Evolutionary conservation across 2,329 filamentous ascomycete species (phyloP).

Genomic region (Endothia cerciana): DNA sequence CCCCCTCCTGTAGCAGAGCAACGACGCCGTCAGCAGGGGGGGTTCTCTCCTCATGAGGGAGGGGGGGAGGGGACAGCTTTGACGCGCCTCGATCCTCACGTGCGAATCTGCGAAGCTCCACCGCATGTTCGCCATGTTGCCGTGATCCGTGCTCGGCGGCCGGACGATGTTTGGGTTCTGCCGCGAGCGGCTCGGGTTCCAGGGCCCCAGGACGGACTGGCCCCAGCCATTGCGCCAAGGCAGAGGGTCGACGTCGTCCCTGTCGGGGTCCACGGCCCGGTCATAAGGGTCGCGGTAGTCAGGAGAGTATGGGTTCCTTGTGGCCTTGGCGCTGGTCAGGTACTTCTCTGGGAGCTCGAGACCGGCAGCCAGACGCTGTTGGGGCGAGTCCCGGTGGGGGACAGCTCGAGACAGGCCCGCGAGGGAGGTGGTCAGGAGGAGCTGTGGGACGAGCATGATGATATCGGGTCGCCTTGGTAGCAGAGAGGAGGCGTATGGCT

Average conservation of each 20-base stretch:
- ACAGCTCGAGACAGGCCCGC: slow-evolving; percentile 33
- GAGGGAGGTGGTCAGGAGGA: slow-evolving; percentile 32
- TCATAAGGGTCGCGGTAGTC: slow-evolving; percentile 65
- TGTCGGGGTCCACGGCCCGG: slow-evolving; percentile 62
- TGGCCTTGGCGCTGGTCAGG: slow-evolving; percentile 37
- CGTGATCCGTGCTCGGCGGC: slow-evolving; percentile 74
- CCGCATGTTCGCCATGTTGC: slow-evolving; percentile 70
- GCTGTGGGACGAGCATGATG: slow-evolving; percentile 21
- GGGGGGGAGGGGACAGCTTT: not conserved
- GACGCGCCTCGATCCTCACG: slow-evolving; percentile 66
- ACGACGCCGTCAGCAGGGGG: not conserved
- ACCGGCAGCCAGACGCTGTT: slow-evolving; percentile 57
- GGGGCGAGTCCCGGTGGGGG: slow-evolving; percentile 53
- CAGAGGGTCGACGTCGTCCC: slow-evolving; percentile 64
- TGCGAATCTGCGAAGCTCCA: slow-evolving; percentile 73
- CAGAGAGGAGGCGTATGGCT: not conserved
- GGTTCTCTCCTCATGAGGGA: too few species aligned
- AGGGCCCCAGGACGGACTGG: slow-evolving; percentile 69
- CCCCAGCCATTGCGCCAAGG: slow-evolving; percentile 68
- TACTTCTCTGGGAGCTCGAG: slow-evolving; percentile 50
- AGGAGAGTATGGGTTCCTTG: slow-evolving; percentile 59
- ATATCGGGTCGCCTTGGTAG: too few species aligned
- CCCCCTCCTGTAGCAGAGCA: slow-evolving; percentile 60
- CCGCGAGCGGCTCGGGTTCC: slow-evolving; percentile 68
- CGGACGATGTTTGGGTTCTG: slow-evolving; percentile 74